Evolutionary conservation across 2,329 filamentous ascomycete genomes (phyloP).

Genomic region (Aspergillus calidoustus): DNA sequence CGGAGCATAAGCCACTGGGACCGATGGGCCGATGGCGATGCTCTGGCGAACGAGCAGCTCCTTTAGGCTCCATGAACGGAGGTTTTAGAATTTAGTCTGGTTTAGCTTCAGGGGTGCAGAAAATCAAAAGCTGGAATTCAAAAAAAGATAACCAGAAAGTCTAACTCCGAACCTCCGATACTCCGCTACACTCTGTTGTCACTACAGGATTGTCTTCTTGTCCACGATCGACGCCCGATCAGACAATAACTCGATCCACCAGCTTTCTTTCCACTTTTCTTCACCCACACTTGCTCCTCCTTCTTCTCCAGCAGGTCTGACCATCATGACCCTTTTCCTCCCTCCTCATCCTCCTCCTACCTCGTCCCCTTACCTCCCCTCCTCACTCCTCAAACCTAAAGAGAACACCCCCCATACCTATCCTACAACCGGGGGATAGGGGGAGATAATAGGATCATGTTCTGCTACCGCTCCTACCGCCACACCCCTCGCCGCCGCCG

Average conservation of each 20-base stretch:
- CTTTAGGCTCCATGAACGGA: neutral
- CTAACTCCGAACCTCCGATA: neutral
- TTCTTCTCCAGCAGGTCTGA: neutral
- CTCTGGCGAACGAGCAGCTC: neutral
- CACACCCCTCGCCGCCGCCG: slow-evolving; percentile 23
- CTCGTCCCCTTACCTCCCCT: neutral
- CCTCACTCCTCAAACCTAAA: neutral
- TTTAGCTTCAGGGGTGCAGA: slow-evolving; percentile 10
- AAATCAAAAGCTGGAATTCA: neutral
- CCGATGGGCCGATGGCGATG: neutral
- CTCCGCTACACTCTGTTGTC: neutral
- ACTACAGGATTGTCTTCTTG: neutral
- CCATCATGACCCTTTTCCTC: slow-evolving; percentile 10
- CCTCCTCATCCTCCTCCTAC: neutral
- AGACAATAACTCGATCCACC: slow-evolving; percentile 10
- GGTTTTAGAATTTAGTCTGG: neutral
- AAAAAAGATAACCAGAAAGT: neutral
- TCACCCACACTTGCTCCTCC: neutral
- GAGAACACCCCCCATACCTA: neutral
- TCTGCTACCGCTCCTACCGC: slow-evolving; percentile 22
- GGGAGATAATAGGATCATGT: slow-evolving; percentile 9
- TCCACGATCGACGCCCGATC: slow-evolving; percentile 8
- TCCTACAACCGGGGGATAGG: neutral
- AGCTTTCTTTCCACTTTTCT: neutral
- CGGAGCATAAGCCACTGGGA: slow-evolving; percentile 2